These are phyloP conservation scores for Cyberlindnera japonica DNA, from an alignment of 805 yeast genomes.

Conservation along the genomic window DNA sequence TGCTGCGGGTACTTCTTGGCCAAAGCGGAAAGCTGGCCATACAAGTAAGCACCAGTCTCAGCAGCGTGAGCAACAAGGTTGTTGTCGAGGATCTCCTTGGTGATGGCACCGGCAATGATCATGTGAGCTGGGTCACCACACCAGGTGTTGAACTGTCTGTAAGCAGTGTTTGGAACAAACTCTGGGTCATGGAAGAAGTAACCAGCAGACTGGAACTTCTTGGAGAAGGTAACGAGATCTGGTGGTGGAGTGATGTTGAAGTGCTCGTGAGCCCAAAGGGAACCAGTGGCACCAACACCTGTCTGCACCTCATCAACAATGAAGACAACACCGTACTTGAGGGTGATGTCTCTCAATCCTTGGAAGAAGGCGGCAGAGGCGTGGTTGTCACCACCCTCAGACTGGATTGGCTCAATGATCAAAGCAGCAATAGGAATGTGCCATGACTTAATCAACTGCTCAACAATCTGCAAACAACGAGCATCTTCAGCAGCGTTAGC, in stretches of 20 bases:
- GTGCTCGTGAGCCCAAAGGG: slow-evolving; percentile 86
- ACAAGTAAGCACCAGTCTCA: slow-evolving; percentile 67
- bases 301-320: slow-evolving; percentile 89
- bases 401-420: slow-evolving; percentile 86
- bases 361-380: slow-evolving; percentile 77
- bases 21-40: slow-evolving; percentile 48
- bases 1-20: slow-evolving; percentile 51
- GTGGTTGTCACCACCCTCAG: slow-evolving; percentile 92
- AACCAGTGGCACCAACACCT: slow-evolving; percentile 86
- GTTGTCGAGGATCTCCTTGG: slow-evolving; percentile 57
- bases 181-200: slow-evolving; percentile 75
- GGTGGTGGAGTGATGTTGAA: slow-evolving; percentile 73
- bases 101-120: slow-evolving; percentile 71
- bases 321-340: slow-evolving; percentile 63
- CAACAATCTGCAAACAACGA: slow-evolving; percentile 75
- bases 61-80: slow-evolving; percentile 53
- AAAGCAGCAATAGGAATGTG: slow-evolving; percentile 80
- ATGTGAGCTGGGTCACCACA: slow-evolving; percentile 87
- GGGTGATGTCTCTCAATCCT: slow-evolving; percentile 72
- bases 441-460: slow-evolving; percentile 65
- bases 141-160: slow-evolving; percentile 92
- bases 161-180: slow-evolving; percentile 69
- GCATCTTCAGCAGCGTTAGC: slow-evolving; percentile 75
- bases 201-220: slow-evolving; percentile 88
- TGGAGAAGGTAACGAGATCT: slow-evolving; percentile 82